Percentiles rank a stretch among this genome's conserved stretches.
Evolutionary conservation across 495 filamentous ascomycete genomes (phyloP).

Genomic region (Penicillium bovifimosum): DNA sequence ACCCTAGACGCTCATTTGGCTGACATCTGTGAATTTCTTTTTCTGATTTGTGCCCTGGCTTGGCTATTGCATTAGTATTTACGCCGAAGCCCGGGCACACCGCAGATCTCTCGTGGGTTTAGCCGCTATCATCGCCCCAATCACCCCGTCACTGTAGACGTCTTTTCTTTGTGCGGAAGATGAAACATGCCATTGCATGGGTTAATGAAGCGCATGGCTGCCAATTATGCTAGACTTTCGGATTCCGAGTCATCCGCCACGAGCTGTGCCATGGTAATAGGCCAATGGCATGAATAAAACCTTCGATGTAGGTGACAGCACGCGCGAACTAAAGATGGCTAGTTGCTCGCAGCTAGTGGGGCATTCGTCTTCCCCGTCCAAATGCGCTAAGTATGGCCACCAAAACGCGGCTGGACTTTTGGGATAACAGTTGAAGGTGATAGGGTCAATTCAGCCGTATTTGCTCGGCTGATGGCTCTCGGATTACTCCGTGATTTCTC

Average conservation of each 20-base stretch:
- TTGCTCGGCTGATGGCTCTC: constrained; percentile 5
- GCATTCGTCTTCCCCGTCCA: constrained; percentile 10
- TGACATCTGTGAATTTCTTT: background rate
- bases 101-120: background rate
- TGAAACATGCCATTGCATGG: background rate
- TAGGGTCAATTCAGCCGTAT: constrained; percentile 16
- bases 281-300: background rate
- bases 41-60: too few relatives aligned
- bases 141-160: background rate
- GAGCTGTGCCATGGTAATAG: background rate
- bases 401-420: constrained; percentile 2
- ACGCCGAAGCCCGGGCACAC: background rate
- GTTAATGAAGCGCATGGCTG: background rate
- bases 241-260: background rate
- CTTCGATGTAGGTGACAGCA: constrained; percentile 3
- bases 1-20: background rate
- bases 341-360: constrained; percentile 17
- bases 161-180: background rate
- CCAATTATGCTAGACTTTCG: background rate
- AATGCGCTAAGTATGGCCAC: constrained; percentile 1
- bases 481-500: constrained; percentile 4
- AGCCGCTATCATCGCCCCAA: constrained; percentile 1
- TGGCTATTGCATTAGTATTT: too few relatives aligned
- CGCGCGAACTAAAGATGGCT: constrained; percentile 14
- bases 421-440: background rate